A percentile compares a stretch with the other conserved stretches of the same genome.
phyloP scores from a whole-genome alignment of 1,284 basidiomycete species.

The Ustilago tritici region DNA sequence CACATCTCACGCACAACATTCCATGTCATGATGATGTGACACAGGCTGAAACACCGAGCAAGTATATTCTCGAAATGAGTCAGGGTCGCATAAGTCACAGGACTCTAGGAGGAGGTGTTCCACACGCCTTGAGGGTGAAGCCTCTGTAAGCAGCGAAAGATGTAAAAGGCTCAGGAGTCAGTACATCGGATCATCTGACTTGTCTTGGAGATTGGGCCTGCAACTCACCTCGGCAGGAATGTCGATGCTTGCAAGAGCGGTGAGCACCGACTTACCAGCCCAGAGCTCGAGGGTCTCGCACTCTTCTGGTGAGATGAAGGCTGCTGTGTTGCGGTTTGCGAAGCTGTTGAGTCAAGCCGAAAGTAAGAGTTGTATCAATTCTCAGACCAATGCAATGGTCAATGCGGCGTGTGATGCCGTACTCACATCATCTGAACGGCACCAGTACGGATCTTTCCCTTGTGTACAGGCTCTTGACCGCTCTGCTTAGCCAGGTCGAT shows the following conservation, averaged over 20 bases:
- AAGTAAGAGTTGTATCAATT: background rate
- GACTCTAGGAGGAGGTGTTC: slow-evolving; percentile 10
- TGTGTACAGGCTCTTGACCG: slow-evolving; percentile 37
- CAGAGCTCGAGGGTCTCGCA: slow-evolving; percentile 78
- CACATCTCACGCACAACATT: slow-evolving; percentile 29
- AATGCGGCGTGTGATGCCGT: background rate
- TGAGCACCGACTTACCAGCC: slow-evolving; percentile 75
- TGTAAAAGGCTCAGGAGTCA: background rate
- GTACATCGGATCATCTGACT: background rate
- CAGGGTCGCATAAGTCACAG: background rate
- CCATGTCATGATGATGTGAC: background rate
- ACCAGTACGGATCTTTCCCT: slow-evolving; percentile 76
- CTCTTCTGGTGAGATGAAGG: slow-evolving; percentile 80
- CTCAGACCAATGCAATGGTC: background rate
- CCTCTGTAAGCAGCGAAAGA: slow-evolving; percentile 15
- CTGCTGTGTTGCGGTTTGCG: slow-evolving; percentile 80
- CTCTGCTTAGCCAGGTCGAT: slow-evolving; percentile 26
- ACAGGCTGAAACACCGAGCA: background rate
- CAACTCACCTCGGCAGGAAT: slow-evolving; percentile 52
- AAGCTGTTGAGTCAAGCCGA: slow-evolving; percentile 70
- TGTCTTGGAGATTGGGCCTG: background rate
- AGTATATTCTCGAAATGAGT: background rate
- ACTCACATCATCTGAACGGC: slow-evolving; percentile 79
- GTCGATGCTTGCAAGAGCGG: slow-evolving; percentile 70
- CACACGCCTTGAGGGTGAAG: slow-evolving; percentile 54